Percentiles rank a stretch among this genome's conserved stretches.
These are phyloP conservation scores for Phytophthora constricta DNA, from an alignment of 352 stramenopile species.

Conservation along the genomic window DNA sequence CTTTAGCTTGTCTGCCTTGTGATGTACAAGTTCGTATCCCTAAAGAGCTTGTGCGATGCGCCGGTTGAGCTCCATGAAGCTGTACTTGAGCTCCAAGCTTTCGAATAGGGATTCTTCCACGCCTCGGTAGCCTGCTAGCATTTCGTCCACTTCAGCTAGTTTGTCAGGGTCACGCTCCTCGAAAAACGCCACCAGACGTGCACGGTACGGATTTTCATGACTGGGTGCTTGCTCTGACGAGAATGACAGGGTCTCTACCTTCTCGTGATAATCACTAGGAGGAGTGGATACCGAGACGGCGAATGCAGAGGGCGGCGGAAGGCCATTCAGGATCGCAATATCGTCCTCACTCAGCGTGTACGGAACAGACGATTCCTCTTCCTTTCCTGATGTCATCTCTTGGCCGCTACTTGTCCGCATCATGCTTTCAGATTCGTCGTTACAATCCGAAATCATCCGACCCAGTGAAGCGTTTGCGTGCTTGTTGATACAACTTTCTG, in stretches of 20 bases:
- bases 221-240: conserved; percentile 3
- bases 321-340: conserved; percentile 78
- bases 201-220: conserved; percentile 48
- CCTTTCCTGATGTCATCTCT: conserved; percentile 16
- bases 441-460: background rate
- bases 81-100: conserved; percentile 87
- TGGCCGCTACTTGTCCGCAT: background rate
- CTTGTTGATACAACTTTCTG: conserved; percentile 3
- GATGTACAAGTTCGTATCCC: conserved; percentile 2
- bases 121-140: conserved; percentile 75
- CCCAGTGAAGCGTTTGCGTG: conserved; percentile 2
- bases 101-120: conserved; percentile 82
- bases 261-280: conserved; percentile 7
- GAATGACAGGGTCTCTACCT: conserved; percentile 21
- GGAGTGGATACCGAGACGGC: background rate
- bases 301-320: conserved; percentile 11
- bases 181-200: conserved; percentile 68
- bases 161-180: conserved; percentile 69
- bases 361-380: conserved; percentile 35
- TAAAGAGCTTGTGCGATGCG: conserved; percentile 48
- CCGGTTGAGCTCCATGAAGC: conserved; percentile 69
- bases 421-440: conserved; percentile 1
- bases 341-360: conserved; percentile 77
- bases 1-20: conserved; percentile 1
- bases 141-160: conserved; percentile 72